These are phyloP conservation scores for Strobilomyces echinocephalus DNA, from an alignment of 768 basidiomycete genomes.

Conservation along the genomic window DNA sequence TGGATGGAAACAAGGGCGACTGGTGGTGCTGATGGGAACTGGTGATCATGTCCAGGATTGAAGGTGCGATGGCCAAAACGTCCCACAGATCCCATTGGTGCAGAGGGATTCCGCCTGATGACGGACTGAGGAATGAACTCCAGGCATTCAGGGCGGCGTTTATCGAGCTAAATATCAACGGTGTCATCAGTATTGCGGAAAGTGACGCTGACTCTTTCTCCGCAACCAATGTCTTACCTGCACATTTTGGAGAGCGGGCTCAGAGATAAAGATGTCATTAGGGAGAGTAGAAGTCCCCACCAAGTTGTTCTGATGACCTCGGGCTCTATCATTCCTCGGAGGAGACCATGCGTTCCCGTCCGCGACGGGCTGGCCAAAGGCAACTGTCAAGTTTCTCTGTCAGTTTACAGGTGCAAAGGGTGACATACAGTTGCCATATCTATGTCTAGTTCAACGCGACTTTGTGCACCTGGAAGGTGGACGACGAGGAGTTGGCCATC, in stretches of 20 bases:
- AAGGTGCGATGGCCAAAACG: not conserved
- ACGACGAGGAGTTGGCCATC: not conserved
- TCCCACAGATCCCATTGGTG: not conserved
- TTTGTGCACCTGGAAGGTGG: not conserved
- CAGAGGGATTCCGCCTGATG: conserved; percentile 20
- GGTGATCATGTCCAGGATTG: not conserved
- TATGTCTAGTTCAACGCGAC: not conserved
- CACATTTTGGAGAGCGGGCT: not conserved
- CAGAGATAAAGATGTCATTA: not conserved
- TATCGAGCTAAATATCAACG: not conserved
- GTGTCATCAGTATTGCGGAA: not conserved
- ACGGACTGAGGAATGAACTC: conserved; percentile 26
- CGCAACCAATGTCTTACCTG: not conserved
- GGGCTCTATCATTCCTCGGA: not conserved
- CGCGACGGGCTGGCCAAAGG: conserved; percentile 1
- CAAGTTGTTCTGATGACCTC: not conserved
- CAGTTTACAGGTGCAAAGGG: not conserved
- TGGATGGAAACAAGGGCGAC: not conserved
- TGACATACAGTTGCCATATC: conserved; percentile 6
- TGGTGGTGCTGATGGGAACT: not conserved
- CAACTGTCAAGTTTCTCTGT: not conserved
- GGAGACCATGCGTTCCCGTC: not conserved
- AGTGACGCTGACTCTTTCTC: conserved; percentile 6
- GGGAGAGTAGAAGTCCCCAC: not conserved
- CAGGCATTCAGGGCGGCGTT: conserved; percentile 19